Evolutionary conservation across 2,329 filamentous ascomycete genomes (phyloP).

Genomic region (Trematosphaeria pertusa): DNA sequence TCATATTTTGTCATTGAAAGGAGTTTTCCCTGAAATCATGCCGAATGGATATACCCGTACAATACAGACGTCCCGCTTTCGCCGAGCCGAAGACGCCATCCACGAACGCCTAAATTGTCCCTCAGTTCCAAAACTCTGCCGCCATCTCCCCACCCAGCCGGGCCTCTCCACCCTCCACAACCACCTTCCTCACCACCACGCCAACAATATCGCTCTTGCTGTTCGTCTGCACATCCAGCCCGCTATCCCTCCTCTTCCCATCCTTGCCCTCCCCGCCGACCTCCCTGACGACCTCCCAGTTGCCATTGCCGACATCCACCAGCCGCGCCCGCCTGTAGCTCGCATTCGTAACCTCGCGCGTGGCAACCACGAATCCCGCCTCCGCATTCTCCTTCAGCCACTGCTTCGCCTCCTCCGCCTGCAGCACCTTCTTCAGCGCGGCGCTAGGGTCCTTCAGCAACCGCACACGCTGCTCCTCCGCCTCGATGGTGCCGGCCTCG

Average conservation of each 20-base stretch:
- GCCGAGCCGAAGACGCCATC: no score
- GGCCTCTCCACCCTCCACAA: constrained; percentile 33
- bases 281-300: constrained; percentile 42
- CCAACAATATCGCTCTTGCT: constrained; percentile 45
- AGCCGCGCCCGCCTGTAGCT: constrained; percentile 45
- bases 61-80: no score
- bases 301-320: constrained; percentile 36
- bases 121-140: constrained; percentile 37
- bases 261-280: constrained; percentile 33
- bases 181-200: constrained; percentile 39
- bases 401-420: constrained; percentile 27
- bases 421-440: constrained; percentile 35
- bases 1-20: no score
- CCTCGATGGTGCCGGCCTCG: constrained; percentile 44
- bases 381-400: constrained; percentile 40
- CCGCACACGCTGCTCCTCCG: constrained; percentile 39
- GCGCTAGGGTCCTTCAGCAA: constrained; percentile 38
- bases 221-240: constrained; percentile 38
- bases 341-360: constrained; percentile 40
- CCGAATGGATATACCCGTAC: no score
- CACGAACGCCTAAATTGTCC: no score
- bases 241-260: constrained; percentile 41
- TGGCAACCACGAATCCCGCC: constrained; percentile 41
- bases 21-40: no score
- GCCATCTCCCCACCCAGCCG: constrained; percentile 42